Evolutionary conservation across 2,329 filamentous ascomycete genomes (phyloP).

Genomic region (Sclerotiophoma versabilis): DNA sequence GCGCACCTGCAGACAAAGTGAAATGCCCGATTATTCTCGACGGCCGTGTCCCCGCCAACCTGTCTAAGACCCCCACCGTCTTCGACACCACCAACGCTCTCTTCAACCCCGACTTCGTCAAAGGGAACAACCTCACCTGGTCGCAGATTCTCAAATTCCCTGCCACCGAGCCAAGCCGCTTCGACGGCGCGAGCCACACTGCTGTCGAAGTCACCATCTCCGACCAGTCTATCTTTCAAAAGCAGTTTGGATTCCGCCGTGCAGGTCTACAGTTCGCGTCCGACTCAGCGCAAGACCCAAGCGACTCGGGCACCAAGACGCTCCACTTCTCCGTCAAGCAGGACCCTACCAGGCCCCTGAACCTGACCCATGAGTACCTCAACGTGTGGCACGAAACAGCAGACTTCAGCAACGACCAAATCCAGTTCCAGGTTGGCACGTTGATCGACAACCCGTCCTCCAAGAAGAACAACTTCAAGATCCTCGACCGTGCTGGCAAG

Average conservation of each 20-base stretch:
- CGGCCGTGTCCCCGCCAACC: slow-evolving; percentile 41
- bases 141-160: slow-evolving; percentile 61
- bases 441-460: slow-evolving; percentile 58
- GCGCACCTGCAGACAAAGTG: slow-evolving; percentile 18
- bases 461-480: slow-evolving; percentile 53
- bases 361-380: slow-evolving; percentile 68
- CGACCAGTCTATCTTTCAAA: slow-evolving; percentile 66
- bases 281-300: slow-evolving; percentile 61
- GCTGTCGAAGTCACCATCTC: slow-evolving; percentile 64
- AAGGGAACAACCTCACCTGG: slow-evolving; percentile 62
- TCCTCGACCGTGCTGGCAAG: slow-evolving; percentile 45
- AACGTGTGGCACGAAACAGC: slow-evolving; percentile 51
- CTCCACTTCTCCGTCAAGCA: slow-evolving; percentile 67
- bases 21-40: slow-evolving; percentile 50
- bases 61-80: slow-evolving; percentile 28
- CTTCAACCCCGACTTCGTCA: slow-evolving; percentile 62
- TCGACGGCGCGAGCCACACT: slow-evolving; percentile 54
- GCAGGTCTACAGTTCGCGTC: slow-evolving; percentile 62
- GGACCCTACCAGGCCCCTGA: slow-evolving; percentile 60
- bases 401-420: slow-evolving; percentile 52
- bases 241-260: slow-evolving; percentile 67
- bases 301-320: slow-evolving; percentile 64
- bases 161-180: slow-evolving; percentile 51
- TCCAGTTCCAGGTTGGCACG: slow-evolving; percentile 62
- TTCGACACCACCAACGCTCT: slow-evolving; percentile 50